Conservation (phyloP, 1,284 basidiomycete species). For the Vanrija humicola region DNA sequence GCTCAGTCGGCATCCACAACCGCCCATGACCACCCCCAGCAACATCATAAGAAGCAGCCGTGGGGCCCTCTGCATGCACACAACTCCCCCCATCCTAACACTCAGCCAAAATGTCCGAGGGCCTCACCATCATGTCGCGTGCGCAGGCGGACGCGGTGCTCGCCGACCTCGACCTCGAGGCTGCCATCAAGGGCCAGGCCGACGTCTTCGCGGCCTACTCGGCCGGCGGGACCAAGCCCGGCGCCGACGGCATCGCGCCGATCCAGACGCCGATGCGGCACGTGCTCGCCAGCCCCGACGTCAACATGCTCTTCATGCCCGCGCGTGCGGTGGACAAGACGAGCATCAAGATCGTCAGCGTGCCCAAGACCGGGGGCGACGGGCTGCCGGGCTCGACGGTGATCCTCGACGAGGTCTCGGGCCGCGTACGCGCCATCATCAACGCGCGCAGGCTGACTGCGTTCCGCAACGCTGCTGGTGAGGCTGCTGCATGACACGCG, state of each 20-base stretch:
- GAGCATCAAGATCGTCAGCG: conserved; percentile 65
- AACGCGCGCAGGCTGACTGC: conserved; percentile 74
- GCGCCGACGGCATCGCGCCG: conserved; percentile 5
- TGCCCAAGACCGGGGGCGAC: conserved; percentile 55
- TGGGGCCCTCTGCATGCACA: no score
- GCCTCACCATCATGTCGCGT: conserved; percentile 32
- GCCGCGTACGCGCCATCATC: conserved; percentile 64
- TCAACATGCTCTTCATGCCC: conserved; percentile 49
- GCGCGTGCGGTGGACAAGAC: conserved; percentile 45
- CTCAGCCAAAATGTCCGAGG: not conserved
- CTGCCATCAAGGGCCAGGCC: conserved; percentile 38
- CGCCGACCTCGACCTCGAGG: conserved; percentile 23
- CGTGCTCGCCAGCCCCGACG: conserved; percentile 21
- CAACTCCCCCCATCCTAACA: no score
- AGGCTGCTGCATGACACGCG: conserved; percentile 22
- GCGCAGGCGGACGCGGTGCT: conserved; percentile 38
- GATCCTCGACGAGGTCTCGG: conserved; percentile 66
- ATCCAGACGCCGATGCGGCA: conserved; percentile 43
- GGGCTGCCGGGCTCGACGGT: conserved; percentile 74
- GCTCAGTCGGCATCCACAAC: no score
- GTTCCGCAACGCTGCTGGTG: conserved; percentile 72
- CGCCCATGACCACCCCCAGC: no score
- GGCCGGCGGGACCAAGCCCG: not conserved
- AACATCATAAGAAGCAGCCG: no score
- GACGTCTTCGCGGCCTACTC: conserved; percentile 40